phyloP scores from a whole-genome alignment of 2,329 filamentous ascomycete species.

The Colletotrichum euphorbiae region DNA sequence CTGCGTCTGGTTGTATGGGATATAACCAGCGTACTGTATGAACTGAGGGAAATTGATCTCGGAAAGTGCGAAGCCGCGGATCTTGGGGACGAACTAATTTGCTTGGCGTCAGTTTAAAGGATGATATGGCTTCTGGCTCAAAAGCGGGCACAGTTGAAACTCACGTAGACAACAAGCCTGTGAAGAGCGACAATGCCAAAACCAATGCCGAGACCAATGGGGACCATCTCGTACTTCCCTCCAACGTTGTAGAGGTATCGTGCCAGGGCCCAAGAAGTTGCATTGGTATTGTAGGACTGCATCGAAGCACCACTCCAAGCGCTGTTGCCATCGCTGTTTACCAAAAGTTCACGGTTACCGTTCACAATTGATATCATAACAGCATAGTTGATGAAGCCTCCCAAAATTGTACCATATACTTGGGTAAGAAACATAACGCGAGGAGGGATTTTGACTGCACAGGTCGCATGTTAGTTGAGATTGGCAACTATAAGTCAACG shows the following conservation, averaged over 20 bases:
- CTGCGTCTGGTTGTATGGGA: constrained; percentile 66
- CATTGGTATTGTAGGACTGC: constrained; percentile 62
- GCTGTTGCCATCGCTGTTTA: constrained; percentile 57
- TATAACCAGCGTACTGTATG: constrained; percentile 65
- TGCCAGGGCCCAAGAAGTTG: constrained; percentile 63
- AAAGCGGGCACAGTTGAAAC: constrained; percentile 29
- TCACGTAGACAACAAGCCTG: constrained; percentile 55
- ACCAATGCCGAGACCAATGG: constrained; percentile 63
- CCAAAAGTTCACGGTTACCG: constrained; percentile 60
- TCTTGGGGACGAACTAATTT: constrained; percentile 58
- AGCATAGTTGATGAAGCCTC: constrained; percentile 65
- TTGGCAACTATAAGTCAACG: no score
- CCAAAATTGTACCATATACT: constrained; percentile 65
- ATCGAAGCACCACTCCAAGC: constrained; percentile 65
- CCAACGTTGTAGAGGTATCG: constrained; percentile 63
- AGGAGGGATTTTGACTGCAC: constrained; percentile 65
- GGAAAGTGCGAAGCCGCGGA: constrained; percentile 53
- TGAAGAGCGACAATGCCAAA: constrained; percentile 57
- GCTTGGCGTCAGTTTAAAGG: background rate
- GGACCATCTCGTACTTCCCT: constrained; percentile 58
- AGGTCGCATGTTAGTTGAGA: constrained; percentile 39
- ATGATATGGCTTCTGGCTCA: background rate
- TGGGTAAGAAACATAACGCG: constrained; percentile 67
- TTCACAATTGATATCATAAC: constrained; percentile 67
- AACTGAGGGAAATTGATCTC: constrained; percentile 66